Evolutionary conservation across 345 rosid genomes (phyloP).

Genomic region (Dimocarpus longan): DNA sequence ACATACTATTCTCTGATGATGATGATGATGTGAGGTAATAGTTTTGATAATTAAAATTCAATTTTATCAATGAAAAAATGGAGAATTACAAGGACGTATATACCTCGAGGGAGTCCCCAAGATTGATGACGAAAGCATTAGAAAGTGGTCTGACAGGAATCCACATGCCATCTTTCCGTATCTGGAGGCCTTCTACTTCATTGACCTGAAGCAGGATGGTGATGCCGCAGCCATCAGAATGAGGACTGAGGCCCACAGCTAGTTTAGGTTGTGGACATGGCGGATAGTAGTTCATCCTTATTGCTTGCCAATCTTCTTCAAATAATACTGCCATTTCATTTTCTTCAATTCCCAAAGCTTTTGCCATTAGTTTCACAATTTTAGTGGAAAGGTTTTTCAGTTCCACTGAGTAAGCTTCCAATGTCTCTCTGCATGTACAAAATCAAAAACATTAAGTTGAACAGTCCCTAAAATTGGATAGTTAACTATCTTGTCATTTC

Average conservation of each 20-base stretch:
- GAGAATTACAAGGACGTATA: not conserved
- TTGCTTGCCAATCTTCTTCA: constrained; percentile 36
- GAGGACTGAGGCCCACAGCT: constrained; percentile 46
- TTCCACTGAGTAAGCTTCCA: constrained; percentile 6
- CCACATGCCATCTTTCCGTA: constrained; percentile 51
- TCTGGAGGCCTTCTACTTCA: constrained; percentile 59
- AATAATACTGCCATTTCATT: constrained; percentile 21
- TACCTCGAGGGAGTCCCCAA: constrained; percentile 56
- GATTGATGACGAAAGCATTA: constrained; percentile 54
- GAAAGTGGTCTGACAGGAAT: constrained; percentile 49
- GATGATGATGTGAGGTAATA: no score
- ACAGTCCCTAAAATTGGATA: no score
- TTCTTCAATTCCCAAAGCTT: constrained; percentile 5
- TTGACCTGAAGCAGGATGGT: constrained; percentile 54
- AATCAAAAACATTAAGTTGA: not conserved
- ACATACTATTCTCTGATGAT: no score
- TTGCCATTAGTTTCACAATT: not conserved
- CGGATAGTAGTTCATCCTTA: constrained; percentile 68
- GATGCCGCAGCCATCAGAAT: constrained; percentile 50
- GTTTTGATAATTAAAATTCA: no score
- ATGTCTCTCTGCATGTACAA: constrained; percentile 3
- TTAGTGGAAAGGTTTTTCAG: not conserved
- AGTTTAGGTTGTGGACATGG: constrained; percentile 61
- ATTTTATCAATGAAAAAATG: no score
- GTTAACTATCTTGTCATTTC: no score